These are phyloP conservation scores for Phalaenopsis equestris DNA, from an alignment of 106 monocot genomes.

Conservation along the genomic window DNA sequence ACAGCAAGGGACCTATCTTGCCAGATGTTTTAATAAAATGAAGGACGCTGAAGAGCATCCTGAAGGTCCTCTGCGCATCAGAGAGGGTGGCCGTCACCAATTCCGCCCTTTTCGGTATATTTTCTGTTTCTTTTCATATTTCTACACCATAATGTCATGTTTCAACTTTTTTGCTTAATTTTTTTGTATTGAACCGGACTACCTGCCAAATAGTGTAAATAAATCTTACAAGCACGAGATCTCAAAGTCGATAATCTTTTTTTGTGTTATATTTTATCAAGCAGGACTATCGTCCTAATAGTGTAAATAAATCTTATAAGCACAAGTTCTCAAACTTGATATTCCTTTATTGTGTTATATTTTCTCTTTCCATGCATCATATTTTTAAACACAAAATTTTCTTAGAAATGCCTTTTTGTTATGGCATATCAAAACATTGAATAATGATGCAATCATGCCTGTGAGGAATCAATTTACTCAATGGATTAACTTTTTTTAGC, in stretches of 20 bases:
- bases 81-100: conserved; percentile 38
- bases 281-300: too few species aligned
- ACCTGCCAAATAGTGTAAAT: too few species aligned
- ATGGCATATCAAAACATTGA: too few species aligned
- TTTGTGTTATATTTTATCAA: neutral
- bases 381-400: neutral
- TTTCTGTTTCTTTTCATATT: neutral
- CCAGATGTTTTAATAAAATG: conserved; percentile 52
- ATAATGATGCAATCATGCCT: too few species aligned
- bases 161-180: neutral
- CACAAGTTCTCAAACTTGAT: too few species aligned
- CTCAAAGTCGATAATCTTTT: too few species aligned
- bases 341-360: too few species aligned
- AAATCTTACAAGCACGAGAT: too few species aligned
- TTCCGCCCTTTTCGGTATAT: conserved; percentile 45
- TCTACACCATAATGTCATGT: neutral
- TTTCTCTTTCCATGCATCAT: neutral
- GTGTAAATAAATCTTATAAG: too few species aligned
- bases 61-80: conserved; percentile 46
- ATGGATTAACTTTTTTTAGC: too few species aligned
- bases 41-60: conserved; percentile 22
- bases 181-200: neutral
- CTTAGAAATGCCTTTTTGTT: too few species aligned
- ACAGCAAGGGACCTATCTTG: conserved; percentile 62
- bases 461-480: too few species aligned